Evolutionary conservation across 1,284 basidiomycete species (phyloP).

Genomic region (Cutaneotrichosporon arboriforme): DNA sequence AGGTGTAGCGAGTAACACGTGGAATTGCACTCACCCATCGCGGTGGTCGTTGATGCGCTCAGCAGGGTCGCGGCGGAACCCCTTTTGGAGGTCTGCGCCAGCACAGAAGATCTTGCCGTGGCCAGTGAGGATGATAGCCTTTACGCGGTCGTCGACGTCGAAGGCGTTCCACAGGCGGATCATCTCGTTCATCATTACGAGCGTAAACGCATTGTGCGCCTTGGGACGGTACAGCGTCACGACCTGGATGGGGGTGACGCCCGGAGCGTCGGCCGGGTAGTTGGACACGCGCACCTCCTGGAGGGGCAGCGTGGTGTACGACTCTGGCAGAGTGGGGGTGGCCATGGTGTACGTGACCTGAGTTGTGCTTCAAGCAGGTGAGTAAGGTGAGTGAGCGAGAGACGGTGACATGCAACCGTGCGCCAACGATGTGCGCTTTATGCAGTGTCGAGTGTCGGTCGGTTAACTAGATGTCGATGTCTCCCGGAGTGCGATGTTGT

Average conservation of each 20-base stretch:
- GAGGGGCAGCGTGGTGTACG: conserved; percentile 8
- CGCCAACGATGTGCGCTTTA: too few relatives aligned
- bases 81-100: conserved; percentile 15
- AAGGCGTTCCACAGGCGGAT: conserved; percentile 7
- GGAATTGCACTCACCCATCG: conserved; percentile 5
- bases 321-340: background rate
- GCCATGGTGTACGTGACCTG: too few relatives aligned
- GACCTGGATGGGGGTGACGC: conserved; percentile 20
- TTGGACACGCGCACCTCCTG: conserved; percentile 11
- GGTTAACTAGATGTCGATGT: too few relatives aligned
- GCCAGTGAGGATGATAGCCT: conserved; percentile 14
- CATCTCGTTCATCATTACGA: conserved; percentile 13
- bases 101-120: conserved; percentile 21
- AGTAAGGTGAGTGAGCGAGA: too few relatives aligned
- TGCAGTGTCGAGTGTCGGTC: too few relatives aligned
- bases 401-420: too few relatives aligned
- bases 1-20: background rate
- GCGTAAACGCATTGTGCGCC: conserved; percentile 18
- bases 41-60: conserved; percentile 13
- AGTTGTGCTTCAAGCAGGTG: too few relatives aligned
- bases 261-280: conserved; percentile 12
- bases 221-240: conserved; percentile 18
- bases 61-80: conserved; percentile 7
- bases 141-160: conserved; percentile 18
- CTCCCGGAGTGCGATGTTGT: too few relatives aligned